phyloP scores from a whole-genome alignment of 1,139 yeast species.

The Pichia sp. region DNA sequence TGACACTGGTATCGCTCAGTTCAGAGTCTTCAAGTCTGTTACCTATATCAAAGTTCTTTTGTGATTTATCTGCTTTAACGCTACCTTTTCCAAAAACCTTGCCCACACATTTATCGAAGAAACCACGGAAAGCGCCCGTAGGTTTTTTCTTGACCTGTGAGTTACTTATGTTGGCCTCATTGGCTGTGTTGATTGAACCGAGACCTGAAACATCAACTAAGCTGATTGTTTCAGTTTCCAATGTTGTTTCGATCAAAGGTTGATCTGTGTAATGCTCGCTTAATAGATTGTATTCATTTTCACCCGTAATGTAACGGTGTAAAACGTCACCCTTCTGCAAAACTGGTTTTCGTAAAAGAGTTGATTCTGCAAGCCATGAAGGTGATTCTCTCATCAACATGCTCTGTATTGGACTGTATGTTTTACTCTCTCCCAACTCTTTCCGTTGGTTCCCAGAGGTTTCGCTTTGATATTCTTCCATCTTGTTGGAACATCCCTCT shows the following conservation, averaged over 20 bases:
- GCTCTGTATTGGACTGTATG: neutral
- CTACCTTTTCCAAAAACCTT: neutral
- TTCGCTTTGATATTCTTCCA: no score
- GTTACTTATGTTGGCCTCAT: neutral
- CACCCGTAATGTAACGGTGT: constrained; percentile 1
- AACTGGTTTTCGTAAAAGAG: neutral
- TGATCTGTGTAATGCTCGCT: neutral
- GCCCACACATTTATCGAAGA: neutral
- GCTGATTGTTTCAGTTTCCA: neutral
- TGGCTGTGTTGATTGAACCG: neutral
- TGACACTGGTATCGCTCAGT: neutral
- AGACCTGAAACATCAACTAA: neutral
- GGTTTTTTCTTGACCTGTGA: neutral
- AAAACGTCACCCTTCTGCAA: neutral
- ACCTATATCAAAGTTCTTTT: neutral
- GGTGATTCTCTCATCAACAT: neutral
- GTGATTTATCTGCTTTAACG: neutral
- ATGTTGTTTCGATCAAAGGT: neutral
- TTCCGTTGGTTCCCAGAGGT: neutral
- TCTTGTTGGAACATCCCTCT: no score
- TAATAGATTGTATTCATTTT: neutral
- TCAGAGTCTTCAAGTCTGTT: neutral
- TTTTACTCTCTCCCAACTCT: neutral
- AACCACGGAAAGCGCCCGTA: neutral
- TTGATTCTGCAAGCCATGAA: neutral